Conservation (phyloP, 306 rosid species). For the Alnus rubra region DNA sequence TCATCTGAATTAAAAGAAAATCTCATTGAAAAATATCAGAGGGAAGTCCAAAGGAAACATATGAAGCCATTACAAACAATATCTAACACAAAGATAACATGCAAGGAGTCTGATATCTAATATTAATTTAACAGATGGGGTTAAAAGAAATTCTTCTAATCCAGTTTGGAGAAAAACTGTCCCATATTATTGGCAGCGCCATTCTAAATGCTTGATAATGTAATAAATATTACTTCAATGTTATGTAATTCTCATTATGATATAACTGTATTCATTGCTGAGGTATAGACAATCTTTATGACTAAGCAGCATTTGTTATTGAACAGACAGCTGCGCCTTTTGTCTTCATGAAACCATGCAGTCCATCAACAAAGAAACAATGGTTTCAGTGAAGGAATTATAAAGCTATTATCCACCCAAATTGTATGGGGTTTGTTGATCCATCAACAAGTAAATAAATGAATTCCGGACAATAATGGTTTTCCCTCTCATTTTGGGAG, state of each 20-base stretch:
- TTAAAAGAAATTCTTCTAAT: too few species aligned
- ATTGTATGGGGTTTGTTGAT: conserved; percentile 15
- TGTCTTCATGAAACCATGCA: conserved; percentile 22
- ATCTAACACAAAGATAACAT: neutral
- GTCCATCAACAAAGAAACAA: conserved; percentile 15
- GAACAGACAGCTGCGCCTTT: neutral
- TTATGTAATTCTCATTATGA: conserved; percentile 8
- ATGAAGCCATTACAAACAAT: too few species aligned
- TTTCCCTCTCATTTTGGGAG: conserved; percentile 51
- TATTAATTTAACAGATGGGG: neutral
- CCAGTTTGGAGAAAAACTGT: neutral
- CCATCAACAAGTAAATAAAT: conserved; percentile 24
- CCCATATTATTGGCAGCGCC: neutral
- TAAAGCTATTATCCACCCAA: conserved; percentile 19
- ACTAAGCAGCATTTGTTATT: conserved; percentile 9
- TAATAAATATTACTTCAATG: conserved; percentile 21
- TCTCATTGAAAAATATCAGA: too few species aligned
- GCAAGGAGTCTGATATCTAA: neutral
- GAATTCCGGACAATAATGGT: conserved; percentile 22
- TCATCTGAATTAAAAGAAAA: too few species aligned
- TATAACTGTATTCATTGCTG: conserved; percentile 18
- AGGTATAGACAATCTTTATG: conserved; percentile 19
- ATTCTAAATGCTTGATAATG: neutral
- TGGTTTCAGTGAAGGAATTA: conserved; percentile 15
- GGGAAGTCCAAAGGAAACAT: too few species aligned